Evolutionary conservation across 2,329 filamentous ascomycete species (phyloP).

Genomic region (Exophiala spinifera): DNA sequence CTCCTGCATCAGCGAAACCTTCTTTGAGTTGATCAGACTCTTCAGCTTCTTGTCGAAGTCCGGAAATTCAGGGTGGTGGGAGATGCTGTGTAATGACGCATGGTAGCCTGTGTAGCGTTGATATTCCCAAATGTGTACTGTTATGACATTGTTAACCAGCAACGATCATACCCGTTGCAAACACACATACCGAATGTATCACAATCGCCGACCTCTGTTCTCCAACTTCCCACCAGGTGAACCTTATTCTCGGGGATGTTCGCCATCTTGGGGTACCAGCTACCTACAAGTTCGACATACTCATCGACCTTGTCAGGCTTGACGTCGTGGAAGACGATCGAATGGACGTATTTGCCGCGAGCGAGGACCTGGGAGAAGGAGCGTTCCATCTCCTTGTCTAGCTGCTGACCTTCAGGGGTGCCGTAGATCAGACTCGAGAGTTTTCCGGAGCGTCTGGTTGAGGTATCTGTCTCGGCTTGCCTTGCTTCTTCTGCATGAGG

Average conservation of each 20-base stretch:
- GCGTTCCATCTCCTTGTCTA: constrained; percentile 92
- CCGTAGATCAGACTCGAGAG: constrained; percentile 91
- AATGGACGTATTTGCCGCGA: constrained; percentile 96
- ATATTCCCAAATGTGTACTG: constrained; percentile 99
- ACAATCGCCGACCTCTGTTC: constrained; percentile 94
- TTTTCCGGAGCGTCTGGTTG: constrained; percentile 67
- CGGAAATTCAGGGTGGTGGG: constrained; percentile 75
- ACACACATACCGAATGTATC: constrained; percentile 79
- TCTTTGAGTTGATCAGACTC: constrained; percentile 77
- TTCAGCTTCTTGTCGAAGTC: constrained; percentile 83
- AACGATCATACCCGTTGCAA: constrained; percentile 13
- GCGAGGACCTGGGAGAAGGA: constrained; percentile 94
- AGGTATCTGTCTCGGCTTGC: constrained; percentile 56
- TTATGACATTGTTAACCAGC: constrained; percentile 32
- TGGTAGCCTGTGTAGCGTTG: constrained; percentile 96
- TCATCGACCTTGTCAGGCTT: constrained; percentile 94
- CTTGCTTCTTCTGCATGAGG: constrained; percentile 55
- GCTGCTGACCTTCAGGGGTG: constrained; percentile 88
- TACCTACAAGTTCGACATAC: constrained; percentile 83
- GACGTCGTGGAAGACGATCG: constrained; percentile 93
- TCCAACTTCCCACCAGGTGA: constrained; percentile 94
- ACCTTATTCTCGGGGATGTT: constrained; percentile 84
- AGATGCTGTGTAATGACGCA: constrained; percentile 80
- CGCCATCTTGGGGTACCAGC: constrained; percentile 91
- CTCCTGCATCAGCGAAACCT: constrained; percentile 94